phyloP scores from a whole-genome alignment of 768 basidiomycete species.

The Leccinum boreale region DNA sequence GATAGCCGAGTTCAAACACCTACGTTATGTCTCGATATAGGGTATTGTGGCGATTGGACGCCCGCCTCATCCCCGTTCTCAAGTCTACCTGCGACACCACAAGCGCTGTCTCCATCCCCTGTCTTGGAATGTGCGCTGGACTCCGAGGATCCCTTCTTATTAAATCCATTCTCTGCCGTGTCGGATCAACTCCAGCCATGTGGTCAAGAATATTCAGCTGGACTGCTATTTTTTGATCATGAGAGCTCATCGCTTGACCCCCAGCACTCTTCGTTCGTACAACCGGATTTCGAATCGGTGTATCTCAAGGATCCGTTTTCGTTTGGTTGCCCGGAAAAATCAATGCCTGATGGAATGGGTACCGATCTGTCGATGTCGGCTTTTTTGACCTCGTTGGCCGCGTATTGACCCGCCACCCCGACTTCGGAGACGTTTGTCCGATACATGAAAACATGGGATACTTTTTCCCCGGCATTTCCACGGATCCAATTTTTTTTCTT shows the following conservation, averaged over 20 bases:
- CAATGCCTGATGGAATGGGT: constrained; percentile 17
- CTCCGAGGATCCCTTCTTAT: constrained; percentile 17
- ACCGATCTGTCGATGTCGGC: constrained; percentile 30
- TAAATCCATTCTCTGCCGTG: constrained; percentile 18
- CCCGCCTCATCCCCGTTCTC: constrained; percentile 41
- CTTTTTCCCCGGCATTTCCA: not conserved
- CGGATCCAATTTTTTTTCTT: not conserved
- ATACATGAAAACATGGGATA: not conserved
- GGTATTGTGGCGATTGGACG: constrained; percentile 40
- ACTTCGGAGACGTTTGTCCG: not conserved
- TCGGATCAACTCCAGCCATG: constrained; percentile 13
- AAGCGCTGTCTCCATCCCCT: constrained; percentile 31
- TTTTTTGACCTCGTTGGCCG: constrained; percentile 31
- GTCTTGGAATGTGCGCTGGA: constrained; percentile 24
- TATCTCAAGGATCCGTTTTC: constrained; percentile 26
- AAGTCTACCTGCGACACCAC: constrained; percentile 44
- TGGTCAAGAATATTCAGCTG: constrained; percentile 19
- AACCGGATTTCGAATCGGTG: constrained; percentile 16
- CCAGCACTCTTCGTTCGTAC: constrained; percentile 13
- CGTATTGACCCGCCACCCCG: constrained; percentile 19
- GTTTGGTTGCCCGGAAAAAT: constrained; percentile 23
- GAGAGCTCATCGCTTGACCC: constrained; percentile 6
- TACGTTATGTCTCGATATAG: constrained; percentile 40
- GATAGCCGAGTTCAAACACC: constrained; percentile 27
- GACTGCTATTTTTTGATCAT: constrained; percentile 19